Percentiles rank a stretch among this genome's conserved stretches.
Evolutionary conservation across 108 stramenopile genomes (phyloP).

Genomic region (Bacterosira constricta): DNA sequence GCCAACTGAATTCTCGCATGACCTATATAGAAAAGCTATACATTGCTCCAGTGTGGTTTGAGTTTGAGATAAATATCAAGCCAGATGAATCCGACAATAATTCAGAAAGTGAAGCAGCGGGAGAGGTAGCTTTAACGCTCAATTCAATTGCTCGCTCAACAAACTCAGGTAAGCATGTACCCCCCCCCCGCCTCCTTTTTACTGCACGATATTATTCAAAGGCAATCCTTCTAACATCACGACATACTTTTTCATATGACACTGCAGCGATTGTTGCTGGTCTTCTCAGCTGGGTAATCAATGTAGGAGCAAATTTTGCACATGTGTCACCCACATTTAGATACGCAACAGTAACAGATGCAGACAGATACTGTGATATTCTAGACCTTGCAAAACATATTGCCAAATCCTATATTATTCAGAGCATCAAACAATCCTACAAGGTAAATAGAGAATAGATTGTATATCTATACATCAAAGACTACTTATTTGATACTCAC

Average conservation of each 20-base stretch:
- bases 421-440: constrained; percentile 37
- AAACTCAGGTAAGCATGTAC: constrained; percentile 29
- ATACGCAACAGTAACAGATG: constrained; percentile 19
- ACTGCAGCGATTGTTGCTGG: constrained; percentile 22
- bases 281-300: constrained; percentile 42
- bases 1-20: constrained; percentile 10
- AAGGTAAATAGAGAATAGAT: too few relatives aligned
- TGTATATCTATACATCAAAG: not conserved
- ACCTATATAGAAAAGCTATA: constrained; percentile 50
- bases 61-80: constrained; percentile 44
- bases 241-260: too few relatives aligned
- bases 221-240: not conserved
- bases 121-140: constrained; percentile 29
- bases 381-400: constrained; percentile 36
- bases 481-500: not conserved
- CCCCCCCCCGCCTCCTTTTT: not conserved
- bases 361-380: constrained; percentile 44
- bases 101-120: constrained; percentile 5
- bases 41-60: constrained; percentile 38
- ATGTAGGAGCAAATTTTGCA: constrained; percentile 53
- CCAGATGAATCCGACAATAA: constrained; percentile 27
- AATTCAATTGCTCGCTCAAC: constrained; percentile 42
- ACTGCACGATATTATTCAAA: not conserved
- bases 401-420: constrained; percentile 21
- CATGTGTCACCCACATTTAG: constrained; percentile 52